These are phyloP conservation scores for Drechslerella stenobrocha DNA, from an alignment of 2,329 filamentous ascomycete species.

Conservation along the genomic window DNA sequence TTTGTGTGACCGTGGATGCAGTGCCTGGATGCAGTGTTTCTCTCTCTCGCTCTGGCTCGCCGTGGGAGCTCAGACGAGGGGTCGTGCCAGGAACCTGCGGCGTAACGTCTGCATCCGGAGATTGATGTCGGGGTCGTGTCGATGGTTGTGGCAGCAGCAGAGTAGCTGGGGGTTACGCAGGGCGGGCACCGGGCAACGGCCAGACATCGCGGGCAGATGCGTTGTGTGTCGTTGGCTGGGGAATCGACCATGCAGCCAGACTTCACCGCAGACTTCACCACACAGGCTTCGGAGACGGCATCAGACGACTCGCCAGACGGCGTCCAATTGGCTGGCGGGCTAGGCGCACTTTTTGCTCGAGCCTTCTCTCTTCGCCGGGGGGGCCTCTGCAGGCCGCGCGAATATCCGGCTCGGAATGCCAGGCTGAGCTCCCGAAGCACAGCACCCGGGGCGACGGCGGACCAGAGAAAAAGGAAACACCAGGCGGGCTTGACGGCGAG, in stretches of 20 bases:
- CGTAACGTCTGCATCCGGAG: constrained; percentile 34
- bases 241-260: too few species aligned
- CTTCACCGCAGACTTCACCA: too few species aligned
- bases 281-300: too few species aligned
- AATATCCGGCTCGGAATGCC: constrained; percentile 44
- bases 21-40: constrained; percentile 1
- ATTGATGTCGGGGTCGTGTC: not conserved
- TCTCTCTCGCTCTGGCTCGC: too few species aligned
- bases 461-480: constrained; percentile 4
- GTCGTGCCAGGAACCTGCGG: constrained; percentile 16
- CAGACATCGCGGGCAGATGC: too few species aligned
- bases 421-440: constrained; percentile 41
- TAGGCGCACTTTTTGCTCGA: too few species aligned
- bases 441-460: constrained; percentile 7
- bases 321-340: not conserved
- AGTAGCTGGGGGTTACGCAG: constrained; percentile 22
- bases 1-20: constrained; percentile 9
- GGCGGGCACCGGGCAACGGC: too few species aligned
- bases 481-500: not conserved
- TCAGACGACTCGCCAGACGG: too few species aligned
- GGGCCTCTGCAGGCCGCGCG: not conserved
- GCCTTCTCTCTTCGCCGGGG: too few species aligned
- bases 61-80: constrained; percentile 2
- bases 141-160: not conserved
- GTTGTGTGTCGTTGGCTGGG: too few species aligned